Percentiles rank a stretch among this genome's conserved stretches.
Evolutionary conservation across 2,329 filamentous ascomycete species (phyloP).

Genomic region (Colletotrichum filicis): DNA sequence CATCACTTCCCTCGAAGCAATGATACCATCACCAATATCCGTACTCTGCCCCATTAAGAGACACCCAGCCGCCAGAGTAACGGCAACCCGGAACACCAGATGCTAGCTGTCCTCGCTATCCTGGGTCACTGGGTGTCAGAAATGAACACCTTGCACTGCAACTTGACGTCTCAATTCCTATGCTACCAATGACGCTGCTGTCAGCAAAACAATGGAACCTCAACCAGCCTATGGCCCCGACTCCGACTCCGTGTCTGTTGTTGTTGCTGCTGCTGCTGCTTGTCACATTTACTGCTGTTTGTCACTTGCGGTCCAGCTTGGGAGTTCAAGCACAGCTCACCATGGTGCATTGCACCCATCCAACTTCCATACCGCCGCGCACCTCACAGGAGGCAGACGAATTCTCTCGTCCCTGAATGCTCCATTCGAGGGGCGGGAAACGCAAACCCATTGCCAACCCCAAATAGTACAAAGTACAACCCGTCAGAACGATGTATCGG

Average conservation of each 20-base stretch:
- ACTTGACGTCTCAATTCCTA: neutral
- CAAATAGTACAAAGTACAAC: neutral
- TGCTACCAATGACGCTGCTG: neutral
- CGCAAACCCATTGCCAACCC: conserved; percentile 19
- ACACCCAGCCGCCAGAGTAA: neutral
- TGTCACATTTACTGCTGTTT: neutral
- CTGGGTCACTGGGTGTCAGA: neutral
- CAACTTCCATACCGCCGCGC: conserved; percentile 1
- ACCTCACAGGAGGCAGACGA: conserved; percentile 23
- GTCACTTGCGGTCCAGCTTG: neutral
- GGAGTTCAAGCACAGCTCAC: neutral
- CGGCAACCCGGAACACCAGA: neutral
- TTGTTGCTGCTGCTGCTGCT: neutral
- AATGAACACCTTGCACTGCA: neutral
- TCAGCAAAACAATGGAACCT: conserved; percentile 2
- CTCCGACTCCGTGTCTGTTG: neutral
- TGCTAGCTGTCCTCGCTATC: neutral
- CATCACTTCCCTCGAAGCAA: neutral
- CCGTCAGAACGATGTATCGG: conserved; percentile 14
- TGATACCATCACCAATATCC: neutral
- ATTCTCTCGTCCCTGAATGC: conserved; percentile 23
- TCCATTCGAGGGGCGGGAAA: conserved; percentile 1
- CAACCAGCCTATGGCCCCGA: neutral
- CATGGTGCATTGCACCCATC: neutral
- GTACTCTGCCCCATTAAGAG: neutral